phyloP scores from a whole-genome alignment of 2,329 filamentous ascomycete species.

The Triangularia setosa region DNA sequence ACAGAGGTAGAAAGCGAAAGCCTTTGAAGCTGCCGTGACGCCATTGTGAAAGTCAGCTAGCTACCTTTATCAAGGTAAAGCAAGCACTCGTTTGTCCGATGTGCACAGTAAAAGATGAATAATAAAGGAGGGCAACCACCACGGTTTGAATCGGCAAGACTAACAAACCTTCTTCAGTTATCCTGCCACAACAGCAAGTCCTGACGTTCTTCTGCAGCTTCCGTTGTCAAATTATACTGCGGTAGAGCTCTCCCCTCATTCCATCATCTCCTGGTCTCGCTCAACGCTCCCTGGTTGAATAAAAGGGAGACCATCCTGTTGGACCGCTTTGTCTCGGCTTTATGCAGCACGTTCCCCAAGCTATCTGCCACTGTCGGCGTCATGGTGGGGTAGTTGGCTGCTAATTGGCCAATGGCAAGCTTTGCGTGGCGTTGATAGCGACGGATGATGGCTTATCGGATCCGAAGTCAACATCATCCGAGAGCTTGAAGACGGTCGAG shows the following conservation, averaged over 20 bases:
- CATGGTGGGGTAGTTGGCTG: conserved; percentile 17
- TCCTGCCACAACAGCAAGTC: not conserved
- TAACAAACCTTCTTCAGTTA: not conserved
- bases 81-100: not conserved
- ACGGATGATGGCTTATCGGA: not conserved
- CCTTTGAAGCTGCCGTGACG: conserved; percentile 19
- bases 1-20: conserved; percentile 18
- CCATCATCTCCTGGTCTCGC: conserved; percentile 1
- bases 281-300: conserved; percentile 2
- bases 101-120: not conserved
- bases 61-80: not conserved
- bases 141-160: conserved; percentile 20
- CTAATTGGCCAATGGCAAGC: conserved; percentile 18
- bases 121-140: not conserved
- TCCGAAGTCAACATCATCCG: not conserved
- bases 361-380: conserved; percentile 9
- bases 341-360: conserved; percentile 7
- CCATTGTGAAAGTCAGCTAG: conserved; percentile 15
- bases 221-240: conserved; percentile 12
- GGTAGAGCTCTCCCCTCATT: conserved; percentile 13
- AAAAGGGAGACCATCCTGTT: conserved; percentile 6
- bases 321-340: conserved; percentile 32
- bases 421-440: not conserved
- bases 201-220: not conserved
- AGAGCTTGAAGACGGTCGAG: not conserved